A percentile compares a stretch with the other conserved stretches of the same genome.
These are phyloP conservation scores for Xylariaceae sp. DNA, from an alignment of 2,329 filamentous ascomycete genomes.

Conservation along the genomic window DNA sequence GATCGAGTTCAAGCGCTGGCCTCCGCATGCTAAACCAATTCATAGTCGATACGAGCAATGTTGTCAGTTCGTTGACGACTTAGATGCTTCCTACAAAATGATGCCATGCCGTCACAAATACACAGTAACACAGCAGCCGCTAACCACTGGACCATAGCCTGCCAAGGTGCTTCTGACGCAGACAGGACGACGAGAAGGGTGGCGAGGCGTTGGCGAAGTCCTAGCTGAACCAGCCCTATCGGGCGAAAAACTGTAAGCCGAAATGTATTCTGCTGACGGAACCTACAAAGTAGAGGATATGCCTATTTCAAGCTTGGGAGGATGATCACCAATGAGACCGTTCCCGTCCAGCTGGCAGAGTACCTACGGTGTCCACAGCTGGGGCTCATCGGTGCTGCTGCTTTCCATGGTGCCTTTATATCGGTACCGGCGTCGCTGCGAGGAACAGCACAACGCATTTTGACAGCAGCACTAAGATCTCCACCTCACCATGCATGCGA, in stretches of 20 bases:
- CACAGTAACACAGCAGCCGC: too few species aligned
- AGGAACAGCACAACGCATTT: constrained; percentile 11
- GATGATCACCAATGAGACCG: neutral
- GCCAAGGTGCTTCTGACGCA: neutral
- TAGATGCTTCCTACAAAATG: too few species aligned
- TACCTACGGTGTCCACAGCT: neutral
- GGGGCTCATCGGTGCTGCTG: constrained; percentile 7
- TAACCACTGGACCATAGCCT: too few species aligned
- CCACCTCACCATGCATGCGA: constrained; percentile 6
- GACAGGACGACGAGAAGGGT: constrained; percentile 1
- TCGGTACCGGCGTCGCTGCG: neutral
- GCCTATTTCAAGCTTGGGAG: too few species aligned
- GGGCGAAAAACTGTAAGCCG: constrained; percentile 18
- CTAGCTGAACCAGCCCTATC: constrained; percentile 30
- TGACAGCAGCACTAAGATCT: constrained; percentile 3
- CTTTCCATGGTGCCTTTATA: neutral
- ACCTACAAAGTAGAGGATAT: constrained; percentile 7
- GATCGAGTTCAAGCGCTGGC: too few species aligned
- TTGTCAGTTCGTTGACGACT: too few species aligned
- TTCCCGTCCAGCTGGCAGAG: neutral
- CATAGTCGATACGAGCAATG: too few species aligned
- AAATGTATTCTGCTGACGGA: neutral
- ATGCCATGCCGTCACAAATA: neutral
- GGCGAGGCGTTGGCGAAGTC: constrained; percentile 19
- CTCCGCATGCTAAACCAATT: too few species aligned